phyloP scores from a whole-genome alignment of 441 rosid species.

The Corymbia citriodora region DNA sequence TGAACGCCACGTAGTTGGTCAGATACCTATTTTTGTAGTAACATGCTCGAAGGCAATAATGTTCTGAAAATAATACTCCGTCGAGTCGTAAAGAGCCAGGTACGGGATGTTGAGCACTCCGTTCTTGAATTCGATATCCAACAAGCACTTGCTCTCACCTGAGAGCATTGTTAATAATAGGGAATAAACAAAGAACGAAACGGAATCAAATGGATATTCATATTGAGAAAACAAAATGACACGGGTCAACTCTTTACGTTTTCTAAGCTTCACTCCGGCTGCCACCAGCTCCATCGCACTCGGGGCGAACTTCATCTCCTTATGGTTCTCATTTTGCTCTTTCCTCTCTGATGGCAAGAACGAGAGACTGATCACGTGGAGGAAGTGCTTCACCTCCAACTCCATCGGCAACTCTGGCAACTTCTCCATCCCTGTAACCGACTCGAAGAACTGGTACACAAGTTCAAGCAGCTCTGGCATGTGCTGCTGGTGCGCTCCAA shows the following conservation, averaged over 20 bases:
- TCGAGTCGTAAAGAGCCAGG: fast-evolving
- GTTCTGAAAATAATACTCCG: fast-evolving
- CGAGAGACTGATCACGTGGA: no score
- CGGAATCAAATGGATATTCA: not conserved
- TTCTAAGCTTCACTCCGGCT: not conserved
- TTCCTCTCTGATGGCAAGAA: fast-evolving
- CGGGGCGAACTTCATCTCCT: fast-evolving
- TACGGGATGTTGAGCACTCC: no score
- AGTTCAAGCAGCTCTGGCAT: fast-evolving
- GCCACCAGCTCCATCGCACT: no score
- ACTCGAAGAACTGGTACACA: fast-evolving
- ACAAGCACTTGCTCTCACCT: not conserved
- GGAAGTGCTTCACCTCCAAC: no score
- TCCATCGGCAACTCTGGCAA: fast-evolving
- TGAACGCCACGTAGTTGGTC: fast-evolving
- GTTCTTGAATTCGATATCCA: no score
- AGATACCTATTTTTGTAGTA: fast-evolving
- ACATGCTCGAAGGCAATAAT: no score
- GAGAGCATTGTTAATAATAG: not conserved
- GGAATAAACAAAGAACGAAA: no score
- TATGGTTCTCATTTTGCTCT: fast-evolving
- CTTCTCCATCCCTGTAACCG: fast-evolving
- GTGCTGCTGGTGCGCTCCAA: fast-evolving
- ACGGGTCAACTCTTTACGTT: fast-evolving
- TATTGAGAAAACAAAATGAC: not conserved